Evolutionary conservation across 805 yeast species (phyloP).

Genomic region (Isabelozyma pseudorhagii): DNA sequence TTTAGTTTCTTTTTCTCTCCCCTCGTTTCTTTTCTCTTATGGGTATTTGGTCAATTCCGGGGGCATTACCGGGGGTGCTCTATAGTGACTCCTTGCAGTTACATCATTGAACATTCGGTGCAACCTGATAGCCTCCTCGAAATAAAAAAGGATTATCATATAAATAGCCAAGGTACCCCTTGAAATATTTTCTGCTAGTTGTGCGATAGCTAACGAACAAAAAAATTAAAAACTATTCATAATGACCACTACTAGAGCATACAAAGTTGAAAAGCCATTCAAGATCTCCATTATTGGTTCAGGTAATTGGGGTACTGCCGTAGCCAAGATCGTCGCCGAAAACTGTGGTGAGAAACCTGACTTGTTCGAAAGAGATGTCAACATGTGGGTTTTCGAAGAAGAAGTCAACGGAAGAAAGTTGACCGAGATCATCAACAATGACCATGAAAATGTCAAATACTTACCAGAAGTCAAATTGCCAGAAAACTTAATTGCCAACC

Average conservation of each 20-base stretch:
- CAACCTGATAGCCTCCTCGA: background rate
- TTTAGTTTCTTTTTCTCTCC: background rate
- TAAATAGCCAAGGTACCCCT: background rate
- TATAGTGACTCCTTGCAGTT: background rate
- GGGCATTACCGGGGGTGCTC: background rate
- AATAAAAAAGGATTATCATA: no score
- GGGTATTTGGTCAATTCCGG: background rate
- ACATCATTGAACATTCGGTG: background rate
- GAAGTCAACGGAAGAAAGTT: conserved; percentile 70
- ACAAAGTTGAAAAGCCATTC: conserved; percentile 32
- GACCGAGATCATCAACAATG: conserved; percentile 85
- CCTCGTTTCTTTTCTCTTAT: background rate
- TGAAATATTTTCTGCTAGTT: background rate
- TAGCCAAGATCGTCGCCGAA: conserved; percentile 93
- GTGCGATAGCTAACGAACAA: no score
- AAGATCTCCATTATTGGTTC: conserved; percentile 77
- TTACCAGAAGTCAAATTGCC: conserved; percentile 89
- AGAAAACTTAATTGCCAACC: conserved; percentile 80
- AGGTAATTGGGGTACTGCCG: conserved; percentile 98
- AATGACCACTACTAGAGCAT: conserved; percentile 23
- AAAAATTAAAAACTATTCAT: background rate
- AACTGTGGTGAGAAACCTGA: conserved; percentile 70
- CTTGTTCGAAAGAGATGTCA: conserved; percentile 68
- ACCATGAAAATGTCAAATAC: conserved; percentile 93
- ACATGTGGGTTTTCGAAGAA: conserved; percentile 98